phyloP scores from a whole-genome alignment of 805 yeast species.

The Dipodascus albidus region DNA sequence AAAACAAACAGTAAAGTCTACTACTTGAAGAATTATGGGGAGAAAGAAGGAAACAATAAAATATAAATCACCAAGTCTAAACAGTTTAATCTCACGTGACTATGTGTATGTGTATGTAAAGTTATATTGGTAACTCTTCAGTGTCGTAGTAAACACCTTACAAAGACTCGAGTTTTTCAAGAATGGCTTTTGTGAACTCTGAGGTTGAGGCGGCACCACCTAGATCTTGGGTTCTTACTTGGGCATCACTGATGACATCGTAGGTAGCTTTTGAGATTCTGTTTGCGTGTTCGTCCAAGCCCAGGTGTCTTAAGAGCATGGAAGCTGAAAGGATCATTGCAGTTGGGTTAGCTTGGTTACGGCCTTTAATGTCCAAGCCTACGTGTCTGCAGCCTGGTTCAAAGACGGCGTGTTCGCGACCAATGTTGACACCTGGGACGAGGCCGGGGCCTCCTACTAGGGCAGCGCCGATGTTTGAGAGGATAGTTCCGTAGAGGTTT shows the following conservation, averaged over 20 bases:
- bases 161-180: constrained; percentile 46
- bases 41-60: no score
- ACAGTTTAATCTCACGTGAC: background rate
- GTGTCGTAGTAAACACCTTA: no score
- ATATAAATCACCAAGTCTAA: background rate
- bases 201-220: constrained; percentile 87
- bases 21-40: no score
- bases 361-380: constrained; percentile 91
- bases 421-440: constrained; percentile 97
- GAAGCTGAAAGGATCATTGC: constrained; percentile 90
- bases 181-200: constrained; percentile 88
- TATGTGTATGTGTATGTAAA: background rate
- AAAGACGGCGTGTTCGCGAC: constrained; percentile 94
- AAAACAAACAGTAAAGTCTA: no score
- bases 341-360: constrained; percentile 94
- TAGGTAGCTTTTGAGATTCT: constrained; percentile 82
- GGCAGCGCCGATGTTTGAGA: constrained; percentile 97
- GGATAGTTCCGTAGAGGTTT: constrained; percentile 93
- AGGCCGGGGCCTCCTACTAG: constrained; percentile 96
- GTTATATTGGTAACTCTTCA: constrained; percentile 7
- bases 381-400: constrained; percentile 99
- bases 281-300: constrained; percentile 74
- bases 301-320: constrained; percentile 91
- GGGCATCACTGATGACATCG: constrained; percentile 82
- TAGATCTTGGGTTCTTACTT: constrained; percentile 74